These are phyloP conservation scores for Microthlaspi erraticum DNA, from an alignment of 345 rosid genomes.

Conservation along the genomic window DNA sequence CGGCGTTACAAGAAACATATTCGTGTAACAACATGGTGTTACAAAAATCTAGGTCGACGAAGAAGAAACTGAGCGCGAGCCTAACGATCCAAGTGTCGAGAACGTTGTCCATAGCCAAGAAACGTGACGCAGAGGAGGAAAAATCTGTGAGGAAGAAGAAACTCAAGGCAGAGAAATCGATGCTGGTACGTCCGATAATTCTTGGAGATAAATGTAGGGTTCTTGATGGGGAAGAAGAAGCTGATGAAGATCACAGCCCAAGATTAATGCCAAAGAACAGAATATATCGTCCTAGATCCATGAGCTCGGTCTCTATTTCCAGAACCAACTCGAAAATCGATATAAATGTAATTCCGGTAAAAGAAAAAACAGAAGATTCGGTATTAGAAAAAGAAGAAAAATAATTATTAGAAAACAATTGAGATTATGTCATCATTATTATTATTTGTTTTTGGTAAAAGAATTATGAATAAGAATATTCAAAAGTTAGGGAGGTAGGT, in stretches of 20 bases:
- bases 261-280: slow-evolving; percentile 47
- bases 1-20: slow-evolving; percentile 32
- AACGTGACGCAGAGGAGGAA: slow-evolving; percentile 16
- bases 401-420: neutral
- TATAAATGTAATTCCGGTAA: slow-evolving; percentile 26
- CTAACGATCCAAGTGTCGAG: slow-evolving; percentile 49
- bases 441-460: too few relatives aligned
- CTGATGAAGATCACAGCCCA: slow-evolving; percentile 44
- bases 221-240: slow-evolving; percentile 41
- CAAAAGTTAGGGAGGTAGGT: neutral
- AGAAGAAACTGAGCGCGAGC: slow-evolving; percentile 31
- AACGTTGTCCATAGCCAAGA: slow-evolving; percentile 44
- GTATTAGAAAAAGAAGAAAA: neutral
- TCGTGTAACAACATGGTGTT: slow-evolving; percentile 41
- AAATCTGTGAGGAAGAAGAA: slow-evolving; percentile 38
- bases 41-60: slow-evolving; percentile 32
- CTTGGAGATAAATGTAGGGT: slow-evolving; percentile 73
- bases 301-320: slow-evolving; percentile 48
- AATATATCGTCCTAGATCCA: slow-evolving; percentile 52
- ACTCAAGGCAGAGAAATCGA: slow-evolving; percentile 54
- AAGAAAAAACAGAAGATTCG: slow-evolving; percentile 17
- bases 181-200: slow-evolving; percentile 68
- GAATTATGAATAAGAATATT: neutral
- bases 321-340: slow-evolving; percentile 49
- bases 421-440: neutral